Conservation (phyloP, 1,139 yeast species). For the Citeromyces hawaiiensis region DNA sequence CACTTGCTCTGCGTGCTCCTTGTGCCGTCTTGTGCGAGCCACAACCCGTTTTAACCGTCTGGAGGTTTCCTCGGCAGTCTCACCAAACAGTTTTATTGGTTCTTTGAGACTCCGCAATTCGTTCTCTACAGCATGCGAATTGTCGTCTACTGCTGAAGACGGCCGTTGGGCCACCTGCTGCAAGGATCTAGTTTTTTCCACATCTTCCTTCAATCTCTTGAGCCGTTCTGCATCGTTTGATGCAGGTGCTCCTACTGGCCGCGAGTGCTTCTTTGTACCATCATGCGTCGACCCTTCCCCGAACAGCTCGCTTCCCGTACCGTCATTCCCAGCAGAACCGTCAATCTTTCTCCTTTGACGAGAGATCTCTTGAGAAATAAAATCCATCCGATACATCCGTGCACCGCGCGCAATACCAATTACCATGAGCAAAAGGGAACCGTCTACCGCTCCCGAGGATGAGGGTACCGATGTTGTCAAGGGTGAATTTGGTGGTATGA, state of each 20-base stretch:
- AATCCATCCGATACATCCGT: too few species aligned
- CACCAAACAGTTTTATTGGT: constrained; percentile 12
- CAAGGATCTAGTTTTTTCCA: neutral
- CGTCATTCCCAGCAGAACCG: constrained; percentile 3
- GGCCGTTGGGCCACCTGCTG: constrained; percentile 7
- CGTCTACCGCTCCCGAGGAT: constrained; percentile 1
- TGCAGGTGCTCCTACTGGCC: too few species aligned
- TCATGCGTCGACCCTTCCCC: too few species aligned
- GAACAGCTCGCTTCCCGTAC: too few species aligned
- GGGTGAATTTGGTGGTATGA: constrained; percentile 13
- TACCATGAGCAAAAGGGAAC: neutral
- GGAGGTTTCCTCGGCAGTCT: constrained; percentile 17
- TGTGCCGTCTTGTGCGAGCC: constrained; percentile 9
- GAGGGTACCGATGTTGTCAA: constrained; percentile 10
- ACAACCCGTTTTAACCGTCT: constrained; percentile 16
- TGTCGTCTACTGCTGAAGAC: constrained; percentile 12
- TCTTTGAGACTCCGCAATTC: constrained; percentile 15
- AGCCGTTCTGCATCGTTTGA: neutral
- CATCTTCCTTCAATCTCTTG: neutral
- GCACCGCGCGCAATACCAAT: too few species aligned
- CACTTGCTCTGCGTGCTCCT: constrained; percentile 7
- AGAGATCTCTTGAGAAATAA: neutral
- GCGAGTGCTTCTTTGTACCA: too few species aligned
- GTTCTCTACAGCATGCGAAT: constrained; percentile 13
- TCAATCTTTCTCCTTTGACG: constrained; percentile 4